Evolutionary conservation across 345 rosid species (phyloP).

Genomic region (Ceriops zippeliana): DNA sequence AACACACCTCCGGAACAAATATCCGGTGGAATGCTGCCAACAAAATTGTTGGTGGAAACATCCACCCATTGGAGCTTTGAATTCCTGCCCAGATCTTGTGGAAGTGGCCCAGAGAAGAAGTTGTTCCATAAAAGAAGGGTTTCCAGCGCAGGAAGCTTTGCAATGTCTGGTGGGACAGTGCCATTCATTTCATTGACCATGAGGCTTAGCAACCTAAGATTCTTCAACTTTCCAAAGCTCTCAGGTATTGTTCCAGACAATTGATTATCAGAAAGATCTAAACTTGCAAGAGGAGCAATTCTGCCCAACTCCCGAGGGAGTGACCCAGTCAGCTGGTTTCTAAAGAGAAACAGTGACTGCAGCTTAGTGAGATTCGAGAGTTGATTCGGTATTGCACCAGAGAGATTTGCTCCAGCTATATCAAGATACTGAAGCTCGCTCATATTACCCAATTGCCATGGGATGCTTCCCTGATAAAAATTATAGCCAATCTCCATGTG

Average conservation of each 20-base stretch:
- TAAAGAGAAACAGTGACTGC: slow-evolving; percentile 75
- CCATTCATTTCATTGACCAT: slow-evolving; percentile 90
- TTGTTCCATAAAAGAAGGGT: slow-evolving; percentile 86
- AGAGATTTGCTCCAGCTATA: slow-evolving; percentile 78
- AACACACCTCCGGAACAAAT: slow-evolving; percentile 73
- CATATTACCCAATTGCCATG: slow-evolving; percentile 73
- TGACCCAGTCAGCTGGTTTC: slow-evolving; percentile 60
- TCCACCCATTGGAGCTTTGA: slow-evolving; percentile 83
- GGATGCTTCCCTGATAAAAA: slow-evolving; percentile 65
- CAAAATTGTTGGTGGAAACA: slow-evolving; percentile 75
- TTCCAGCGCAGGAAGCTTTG: slow-evolving; percentile 74
- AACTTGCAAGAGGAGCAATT: slow-evolving; percentile 50
- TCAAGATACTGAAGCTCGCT: slow-evolving; percentile 78
- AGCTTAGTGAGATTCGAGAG: slow-evolving; percentile 82
- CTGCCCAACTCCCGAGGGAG: slow-evolving; percentile 70
- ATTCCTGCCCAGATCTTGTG: slow-evolving; percentile 63
- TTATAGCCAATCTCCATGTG: slow-evolving; percentile 98
- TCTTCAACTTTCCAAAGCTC: slow-evolving; percentile 67
- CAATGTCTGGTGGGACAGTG: slow-evolving; percentile 62
- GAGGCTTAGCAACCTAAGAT: slow-evolving; percentile 66
- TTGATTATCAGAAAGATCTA: slow-evolving; percentile 82
- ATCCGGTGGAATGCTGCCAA: slow-evolving; percentile 68
- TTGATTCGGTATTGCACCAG: slow-evolving; percentile 64
- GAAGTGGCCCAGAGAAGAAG: slow-evolving; percentile 76
- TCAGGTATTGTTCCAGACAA: slow-evolving; percentile 75